Base-by-base conservation (phyloP, 2,329 filamentous ascomycete species). In the Sporothrix phasma region DNA sequence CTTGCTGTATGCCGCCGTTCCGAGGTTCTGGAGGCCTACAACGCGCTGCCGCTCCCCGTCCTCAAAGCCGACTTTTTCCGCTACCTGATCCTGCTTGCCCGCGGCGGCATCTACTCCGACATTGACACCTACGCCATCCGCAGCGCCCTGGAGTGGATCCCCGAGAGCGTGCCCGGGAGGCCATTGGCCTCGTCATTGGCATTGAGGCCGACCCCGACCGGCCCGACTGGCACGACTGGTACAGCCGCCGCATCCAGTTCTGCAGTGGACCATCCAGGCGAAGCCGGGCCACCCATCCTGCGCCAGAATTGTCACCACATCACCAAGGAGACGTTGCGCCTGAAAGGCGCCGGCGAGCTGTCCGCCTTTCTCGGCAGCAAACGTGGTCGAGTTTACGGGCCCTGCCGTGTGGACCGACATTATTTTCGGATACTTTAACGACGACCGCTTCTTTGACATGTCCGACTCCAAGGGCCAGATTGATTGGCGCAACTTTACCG, bases 241-340 rank as follows among this genome's bases (percentile, higher is more conserved):
- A 97, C 79, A 94, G 91, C 68, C 88, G 94, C 66, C 85, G 93
- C 68, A 92, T 99, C 66, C 94, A 97, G 74, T 97, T 99, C 76
- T 99, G 94, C 94, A 99, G 75, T 99, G 94, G 94, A 99, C 94
- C 1, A 97, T 99, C 67, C 93, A 97, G 76, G 80, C 89, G 64
- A 99, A 99, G 76, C 89, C 93, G 0, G 94, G 94, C 11, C 94
- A 99, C 74, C 94, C 0, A 86, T 96, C 13, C 82, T 99, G 65
- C 86, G 92, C 67, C 90, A 97, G 66, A n/a, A 84, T 96, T 66
- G 91, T 99, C 37, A 81, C 88, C 88, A 87, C 69, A 92, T 99
- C 72, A 96, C 93, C 0, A 82, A 90, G 68, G 85, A 92, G 73
- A 89, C 92, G 0, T 79, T 97, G 59, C 79, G 81, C 65, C 83